Base-by-base conservation (phyloP, 257 asterid genomes). In the Orobanche coerulescens region DNA sequence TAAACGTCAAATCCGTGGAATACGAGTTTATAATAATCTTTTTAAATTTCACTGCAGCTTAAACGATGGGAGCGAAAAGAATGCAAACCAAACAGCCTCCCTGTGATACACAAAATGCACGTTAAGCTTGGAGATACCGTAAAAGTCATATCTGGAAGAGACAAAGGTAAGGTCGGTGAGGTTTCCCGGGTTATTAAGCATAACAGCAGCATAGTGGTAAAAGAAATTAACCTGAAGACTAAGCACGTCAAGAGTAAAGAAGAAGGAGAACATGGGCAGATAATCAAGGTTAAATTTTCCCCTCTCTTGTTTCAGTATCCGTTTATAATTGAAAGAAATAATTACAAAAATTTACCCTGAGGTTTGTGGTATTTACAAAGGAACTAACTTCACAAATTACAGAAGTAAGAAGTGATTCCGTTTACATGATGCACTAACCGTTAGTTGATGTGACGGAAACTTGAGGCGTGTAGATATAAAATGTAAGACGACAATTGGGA, bases 21-120 rank as follows among this genome's bases (percentile, higher is more conserved):
- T 16, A 52, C 22, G 51, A 14, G 13, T 19, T 7, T 5, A 26
- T 39, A 1, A 19, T 31, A 39, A 39, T 13, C 22, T 16, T 18
- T 55, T 52, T 13, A 64, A 64, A 59, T 64, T 36, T 42, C 31
- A 36, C 51, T 63, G 58, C 84, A 93, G 99, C 74, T 89, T 58
- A 93, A 89, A 74, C 75, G 78, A 69, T 93, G 97, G 97, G 99
- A 93, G 68, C 66, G 96, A 75, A 93, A 89, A 73, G 83, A 93
- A 44, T 89, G 99, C 87, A 93, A 84, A 72, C 88, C 96, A 53
- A 93, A 93, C 94, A 86, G 99, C 70, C 82, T 93, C 36, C 99
- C 99, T 0, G 82, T 78, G 64, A 79, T 89, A 26, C 97, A 84
- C 47, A 89, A 93, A 67, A 82, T 93, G 90, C 99, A 93, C 53